phyloP scores from a whole-genome alignment of 495 filamentous ascomycete genomes.

The Echria macrotheca region DNA sequence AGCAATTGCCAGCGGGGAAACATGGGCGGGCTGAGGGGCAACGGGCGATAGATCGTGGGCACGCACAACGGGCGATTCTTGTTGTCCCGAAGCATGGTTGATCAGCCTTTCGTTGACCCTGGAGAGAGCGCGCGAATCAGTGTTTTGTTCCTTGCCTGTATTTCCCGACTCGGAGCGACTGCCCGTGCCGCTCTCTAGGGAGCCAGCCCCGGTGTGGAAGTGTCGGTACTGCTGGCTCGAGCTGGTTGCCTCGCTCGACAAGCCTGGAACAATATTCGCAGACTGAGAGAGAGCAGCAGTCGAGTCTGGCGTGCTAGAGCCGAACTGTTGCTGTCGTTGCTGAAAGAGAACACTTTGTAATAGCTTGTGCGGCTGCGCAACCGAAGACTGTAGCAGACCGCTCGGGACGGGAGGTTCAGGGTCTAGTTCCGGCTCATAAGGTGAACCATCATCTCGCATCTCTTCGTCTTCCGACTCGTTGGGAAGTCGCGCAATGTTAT shows the following conservation, averaged over 20 bases:
- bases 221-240: constrained; percentile 10
- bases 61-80: constrained; percentile 34
- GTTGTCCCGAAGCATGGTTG: constrained; percentile 26
- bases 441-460: constrained; percentile 32
- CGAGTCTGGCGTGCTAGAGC: constrained; percentile 7
- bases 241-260: constrained; percentile 13
- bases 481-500: constrained; percentile 34
- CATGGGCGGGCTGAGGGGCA: constrained; percentile 75
- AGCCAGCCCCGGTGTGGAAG: constrained; percentile 1
- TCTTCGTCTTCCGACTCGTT: constrained; percentile 41
- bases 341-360: constrained; percentile 10
- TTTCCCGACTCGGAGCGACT: constrained; percentile 38
- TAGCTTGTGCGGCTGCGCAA: constrained; percentile 2
- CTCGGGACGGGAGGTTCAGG: constrained; percentile 12
- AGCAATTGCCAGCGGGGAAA: constrained; percentile 66
- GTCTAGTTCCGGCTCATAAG: constrained; percentile 29
- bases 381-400: constrained; percentile 2
- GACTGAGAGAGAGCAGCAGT: constrained; percentile 7
- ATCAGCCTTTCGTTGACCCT: constrained; percentile 30
- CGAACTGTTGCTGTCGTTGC: constrained; percentile 8
- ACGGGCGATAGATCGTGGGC: constrained; percentile 58
- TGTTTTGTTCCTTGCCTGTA: constrained; percentile 30
- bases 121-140: constrained; percentile 30
- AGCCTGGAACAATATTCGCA: constrained; percentile 9
- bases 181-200: constrained; percentile 32